Conservation (phyloP, 306 rosid genomes). For the Acacia melanoxylon region DNA sequence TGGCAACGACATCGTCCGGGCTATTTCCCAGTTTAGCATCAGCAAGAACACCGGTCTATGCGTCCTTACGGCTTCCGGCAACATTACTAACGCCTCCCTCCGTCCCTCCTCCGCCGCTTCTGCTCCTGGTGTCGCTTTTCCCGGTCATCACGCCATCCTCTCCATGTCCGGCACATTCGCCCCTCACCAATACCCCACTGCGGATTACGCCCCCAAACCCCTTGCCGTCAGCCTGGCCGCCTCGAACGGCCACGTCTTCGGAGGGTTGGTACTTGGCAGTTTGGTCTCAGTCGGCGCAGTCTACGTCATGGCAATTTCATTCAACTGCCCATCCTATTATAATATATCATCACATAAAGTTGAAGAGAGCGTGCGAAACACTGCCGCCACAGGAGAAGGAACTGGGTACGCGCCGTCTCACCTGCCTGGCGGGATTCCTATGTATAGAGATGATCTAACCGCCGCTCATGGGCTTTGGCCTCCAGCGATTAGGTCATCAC, state of each 20-base stretch:
- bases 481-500: conserved; percentile 53
- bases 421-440: conserved; percentile 46
- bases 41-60: conserved; percentile 60
- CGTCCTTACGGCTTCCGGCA: conserved; percentile 65
- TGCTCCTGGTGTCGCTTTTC: conserved; percentile 48
- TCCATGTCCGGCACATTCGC: conserved; percentile 69
- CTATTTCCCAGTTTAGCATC: conserved; percentile 61
- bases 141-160: conserved; percentile 67
- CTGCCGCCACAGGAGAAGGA: conserved; percentile 37
- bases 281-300: conserved; percentile 63
- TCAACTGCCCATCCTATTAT: conserved; percentile 64
- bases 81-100: conserved; percentile 65
- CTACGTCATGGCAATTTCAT: conserved; percentile 59
- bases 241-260: conserved; percentile 78
- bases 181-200: conserved; percentile 30
- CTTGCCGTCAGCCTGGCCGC: conserved; percentile 60
- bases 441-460: conserved; percentile 44
- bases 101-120: conserved; percentile 49
- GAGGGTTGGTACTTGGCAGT: conserved; percentile 61
- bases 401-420: conserved; percentile 38
- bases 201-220: conserved; percentile 35
- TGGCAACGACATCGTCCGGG: conserved; percentile 70
- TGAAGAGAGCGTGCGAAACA: conserved; percentile 40
- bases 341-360: conserved; percentile 54
- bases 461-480: conserved; percentile 70